Evolutionary conservation across 441 rosid genomes (phyloP).

Genomic region (Adansonia grandidieri): DNA sequence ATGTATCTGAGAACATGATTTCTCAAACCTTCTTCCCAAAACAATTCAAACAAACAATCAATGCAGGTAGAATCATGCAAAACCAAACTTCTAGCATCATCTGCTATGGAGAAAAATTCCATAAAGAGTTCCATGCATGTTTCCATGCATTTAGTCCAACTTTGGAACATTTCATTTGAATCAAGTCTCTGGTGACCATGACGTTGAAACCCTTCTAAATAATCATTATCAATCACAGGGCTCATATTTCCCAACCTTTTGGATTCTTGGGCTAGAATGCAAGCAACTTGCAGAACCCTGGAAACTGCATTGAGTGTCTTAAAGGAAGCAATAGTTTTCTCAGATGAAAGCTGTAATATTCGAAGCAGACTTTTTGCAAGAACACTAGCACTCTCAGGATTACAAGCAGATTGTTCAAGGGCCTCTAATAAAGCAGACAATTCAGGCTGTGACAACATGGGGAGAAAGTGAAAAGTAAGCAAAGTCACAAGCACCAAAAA

Average conservation of each 20-base stretch:
- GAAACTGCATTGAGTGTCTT: conserved; percentile 73
- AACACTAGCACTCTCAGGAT: conserved; percentile 63
- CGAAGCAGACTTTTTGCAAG: conserved; percentile 76
- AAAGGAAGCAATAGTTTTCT: conserved; percentile 74
- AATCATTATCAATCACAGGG: conserved; percentile 37
- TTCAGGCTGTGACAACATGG: conserved; percentile 72
- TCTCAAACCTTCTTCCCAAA: conserved; percentile 89
- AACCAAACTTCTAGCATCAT: conserved; percentile 67
- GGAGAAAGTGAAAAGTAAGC: conserved; percentile 17
- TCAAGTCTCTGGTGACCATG: conserved; percentile 41
- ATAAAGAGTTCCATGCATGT: conserved; percentile 65
- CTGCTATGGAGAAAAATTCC: conserved; percentile 62
- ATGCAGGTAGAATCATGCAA: conserved; percentile 65
- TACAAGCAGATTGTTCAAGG: conserved; percentile 82
- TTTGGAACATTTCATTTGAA: conserved; percentile 40
- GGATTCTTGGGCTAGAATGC: conserved; percentile 74
- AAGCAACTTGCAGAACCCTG: conserved; percentile 82
- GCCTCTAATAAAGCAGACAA: conserved; percentile 81
- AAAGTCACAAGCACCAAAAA: conserved; percentile 12
- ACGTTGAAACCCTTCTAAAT: conserved; percentile 36
- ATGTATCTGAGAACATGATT: conserved; percentile 63
- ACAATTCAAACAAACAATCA: conserved; percentile 89
- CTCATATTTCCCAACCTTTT: conserved; percentile 44
- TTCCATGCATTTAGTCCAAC: conserved; percentile 71
- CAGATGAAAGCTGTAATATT: conserved; percentile 70